Base-by-base conservation (phyloP, 1,139 yeast species). In the Candida albicans region DNA sequence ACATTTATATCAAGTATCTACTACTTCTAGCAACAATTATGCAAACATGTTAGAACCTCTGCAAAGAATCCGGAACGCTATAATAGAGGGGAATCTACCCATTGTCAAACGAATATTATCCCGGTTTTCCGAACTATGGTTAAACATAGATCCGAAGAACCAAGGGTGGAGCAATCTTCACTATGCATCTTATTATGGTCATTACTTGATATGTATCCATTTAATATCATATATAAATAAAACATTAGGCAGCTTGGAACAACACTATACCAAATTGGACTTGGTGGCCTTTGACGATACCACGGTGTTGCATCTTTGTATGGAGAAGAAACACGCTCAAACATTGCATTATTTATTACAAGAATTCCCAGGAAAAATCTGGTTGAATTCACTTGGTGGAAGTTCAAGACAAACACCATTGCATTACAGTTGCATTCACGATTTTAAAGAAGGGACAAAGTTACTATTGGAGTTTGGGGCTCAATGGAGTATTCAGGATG, bases 111-210 rank as follows among this genome's bases (percentile, higher is more conserved):
- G 96, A 28, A 68, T 93, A 9, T 64, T 91, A 12, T 72, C 76
- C 43, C 73, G 95, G 40, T 87, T 77, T 56, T 96, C 97, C 0
- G 87, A 83, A 32, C 70, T 90, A 38, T 69, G 95, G 64, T 81
- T 84, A 44, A 88, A 90, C 58, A 73, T 82, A 18, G 91, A 93
- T 59, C 60, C 68, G 13, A 71, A 83, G 11, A 47, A 69, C 35
- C 81, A 85, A 54, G 98, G 98, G 1, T 91, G 97, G 97, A 76
- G 87, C 35, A 87, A 89, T 41, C 72, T 91, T 39, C 98, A 91
- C 64, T 90, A 89, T 63, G 93, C 96, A 1, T 82, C 95, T 8
- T 86, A 66, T 58, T 69, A 87, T 54, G 96, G 97, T 28, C 79
- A 87, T 52, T 87, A 87, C 57, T 76, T 88, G 46, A 77, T 89